Evolutionary conservation across 805 yeast genomes (phyloP).

Genomic region (Kodamaea nitidulidarum): DNA sequence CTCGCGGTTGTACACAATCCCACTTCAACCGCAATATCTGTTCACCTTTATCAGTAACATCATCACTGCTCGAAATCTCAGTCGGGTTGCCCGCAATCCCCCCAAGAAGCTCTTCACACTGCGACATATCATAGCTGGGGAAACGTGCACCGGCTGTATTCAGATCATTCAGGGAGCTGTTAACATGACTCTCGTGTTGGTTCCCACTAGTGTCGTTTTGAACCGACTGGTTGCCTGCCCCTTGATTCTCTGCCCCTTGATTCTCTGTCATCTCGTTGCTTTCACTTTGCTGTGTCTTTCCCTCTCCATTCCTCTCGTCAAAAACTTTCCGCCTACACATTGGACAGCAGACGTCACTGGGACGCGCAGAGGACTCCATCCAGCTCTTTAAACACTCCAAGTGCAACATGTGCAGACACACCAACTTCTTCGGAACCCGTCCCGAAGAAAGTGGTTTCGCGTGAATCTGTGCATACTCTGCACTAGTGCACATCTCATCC

Average conservation of each 20-base stretch:
- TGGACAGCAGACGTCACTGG: conserved; percentile 66
- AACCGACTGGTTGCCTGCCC: too few relatives aligned
- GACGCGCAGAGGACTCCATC: conserved; percentile 83
- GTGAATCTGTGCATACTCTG: conserved; percentile 24
- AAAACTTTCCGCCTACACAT: conserved; percentile 75
- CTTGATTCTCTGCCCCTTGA: too few relatives aligned
- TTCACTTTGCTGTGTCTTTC: background rate
- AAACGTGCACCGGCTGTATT: too few relatives aligned
- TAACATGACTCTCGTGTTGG: too few relatives aligned
- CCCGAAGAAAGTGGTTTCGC: conserved; percentile 28
- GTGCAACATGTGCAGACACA: conserved; percentile 86
- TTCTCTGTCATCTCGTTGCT: too few relatives aligned
- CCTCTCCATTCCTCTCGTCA: conserved; percentile 6
- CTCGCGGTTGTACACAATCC: conserved; percentile 8
- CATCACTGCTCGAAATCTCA: background rate
- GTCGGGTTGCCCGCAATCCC: conserved; percentile 1
- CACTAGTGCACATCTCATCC: conserved; percentile 69
- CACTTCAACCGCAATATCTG: conserved; percentile 3
- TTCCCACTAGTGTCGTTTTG: too few relatives aligned
- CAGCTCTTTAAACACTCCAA: conserved; percentile 87
- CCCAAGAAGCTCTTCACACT: background rate
- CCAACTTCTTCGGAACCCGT: conserved; percentile 65
- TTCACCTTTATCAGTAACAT: background rate
- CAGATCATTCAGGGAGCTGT: too few relatives aligned
- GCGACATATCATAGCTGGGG: background rate